These are phyloP conservation scores for Tulasnella sp. DNA, from an alignment of 768 basidiomycete species.

Conservation along the genomic window DNA sequence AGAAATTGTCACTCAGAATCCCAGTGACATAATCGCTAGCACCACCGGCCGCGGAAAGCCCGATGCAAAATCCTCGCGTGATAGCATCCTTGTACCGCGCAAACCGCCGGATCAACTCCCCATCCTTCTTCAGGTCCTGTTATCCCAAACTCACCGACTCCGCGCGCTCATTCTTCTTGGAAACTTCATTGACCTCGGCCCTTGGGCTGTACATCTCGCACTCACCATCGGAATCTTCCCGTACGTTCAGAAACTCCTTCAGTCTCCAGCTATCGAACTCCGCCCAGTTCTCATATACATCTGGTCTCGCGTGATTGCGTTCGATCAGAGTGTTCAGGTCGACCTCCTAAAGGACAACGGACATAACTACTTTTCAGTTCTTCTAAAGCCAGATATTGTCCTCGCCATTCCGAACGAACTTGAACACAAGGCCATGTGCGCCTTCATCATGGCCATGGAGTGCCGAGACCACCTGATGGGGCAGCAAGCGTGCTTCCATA, in stretches of 20 bases:
- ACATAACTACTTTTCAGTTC: constrained; percentile 43
- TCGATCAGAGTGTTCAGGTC: constrained; percentile 84
- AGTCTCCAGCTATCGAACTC: constrained; percentile 89
- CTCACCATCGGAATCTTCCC: constrained; percentile 97
- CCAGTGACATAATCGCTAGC: neutral
- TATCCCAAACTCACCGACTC: constrained; percentile 91
- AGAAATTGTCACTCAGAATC: neutral
- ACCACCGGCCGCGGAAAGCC: neutral
- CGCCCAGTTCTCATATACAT: constrained; percentile 97
- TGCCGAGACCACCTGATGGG: constrained; percentile 82
- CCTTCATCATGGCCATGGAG: constrained; percentile 84
- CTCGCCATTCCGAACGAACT: constrained; percentile 72
- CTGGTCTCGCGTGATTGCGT: constrained; percentile 94
- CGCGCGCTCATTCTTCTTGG: constrained; percentile 91
- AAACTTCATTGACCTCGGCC: constrained; percentile 94
- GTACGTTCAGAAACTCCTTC: constrained; percentile 91
- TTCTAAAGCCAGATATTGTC: constrained; percentile 20
- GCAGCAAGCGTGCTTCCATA: constrained; percentile 68
- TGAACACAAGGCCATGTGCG: constrained; percentile 97
- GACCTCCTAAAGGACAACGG: constrained; percentile 68
- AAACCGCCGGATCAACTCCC: constrained; percentile 96
- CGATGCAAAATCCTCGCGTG: neutral
- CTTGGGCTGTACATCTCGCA: constrained; percentile 96
- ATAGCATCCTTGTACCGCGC: constrained; percentile 38
- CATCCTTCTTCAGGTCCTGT: constrained; percentile 90